phyloP scores from a whole-genome alignment of 768 basidiomycete genomes.

The Psilocybe sp. region DNA sequence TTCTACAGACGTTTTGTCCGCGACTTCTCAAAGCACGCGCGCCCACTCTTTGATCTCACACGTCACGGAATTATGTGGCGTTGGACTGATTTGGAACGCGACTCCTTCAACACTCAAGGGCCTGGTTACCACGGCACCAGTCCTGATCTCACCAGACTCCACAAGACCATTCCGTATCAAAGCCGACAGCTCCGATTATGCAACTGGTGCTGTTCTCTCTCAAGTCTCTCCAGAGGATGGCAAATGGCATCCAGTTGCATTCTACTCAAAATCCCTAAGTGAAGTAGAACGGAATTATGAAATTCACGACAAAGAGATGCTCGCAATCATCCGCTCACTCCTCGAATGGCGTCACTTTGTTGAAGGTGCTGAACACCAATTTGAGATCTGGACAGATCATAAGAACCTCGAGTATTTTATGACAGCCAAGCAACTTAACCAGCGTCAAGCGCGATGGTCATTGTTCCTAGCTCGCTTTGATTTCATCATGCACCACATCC shows the following conservation, averaged over 20 bases:
- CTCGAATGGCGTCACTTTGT: slow-evolving; percentile 23
- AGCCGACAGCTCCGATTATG: slow-evolving; percentile 36
- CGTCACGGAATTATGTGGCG: slow-evolving; percentile 16
- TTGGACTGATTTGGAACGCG: slow-evolving; percentile 15
- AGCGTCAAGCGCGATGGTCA: slow-evolving; percentile 43
- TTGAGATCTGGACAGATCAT: slow-evolving; percentile 34
- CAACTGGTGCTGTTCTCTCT: slow-evolving; percentile 38
- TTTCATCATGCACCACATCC: slow-evolving; percentile 26
- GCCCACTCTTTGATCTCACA: slow-evolving; percentile 15
- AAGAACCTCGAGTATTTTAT: slow-evolving; percentile 42
- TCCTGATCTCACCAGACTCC: slow-evolving; percentile 11
- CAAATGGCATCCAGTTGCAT: slow-evolving; percentile 35
- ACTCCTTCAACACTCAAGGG: slow-evolving; percentile 26
- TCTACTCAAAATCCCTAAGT: slow-evolving; percentile 26
- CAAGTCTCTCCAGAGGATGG: slow-evolving; percentile 14
- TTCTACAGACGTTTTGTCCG: slow-evolving; percentile 33
- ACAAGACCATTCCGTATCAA: slow-evolving; percentile 7
- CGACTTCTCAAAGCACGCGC: slow-evolving; percentile 24
- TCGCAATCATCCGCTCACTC: slow-evolving; percentile 40
- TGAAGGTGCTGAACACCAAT: slow-evolving; percentile 12
- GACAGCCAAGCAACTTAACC: slow-evolving; percentile 33
- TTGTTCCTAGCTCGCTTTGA: slow-evolving; percentile 30
- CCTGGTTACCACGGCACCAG: slow-evolving; percentile 20
- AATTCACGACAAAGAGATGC: slow-evolving; percentile 44
- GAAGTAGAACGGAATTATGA: slow-evolving; percentile 41